These are phyloP conservation scores for Nemania diffusa DNA, from an alignment of 2,329 filamentous ascomycete species.

Conservation along the genomic window DNA sequence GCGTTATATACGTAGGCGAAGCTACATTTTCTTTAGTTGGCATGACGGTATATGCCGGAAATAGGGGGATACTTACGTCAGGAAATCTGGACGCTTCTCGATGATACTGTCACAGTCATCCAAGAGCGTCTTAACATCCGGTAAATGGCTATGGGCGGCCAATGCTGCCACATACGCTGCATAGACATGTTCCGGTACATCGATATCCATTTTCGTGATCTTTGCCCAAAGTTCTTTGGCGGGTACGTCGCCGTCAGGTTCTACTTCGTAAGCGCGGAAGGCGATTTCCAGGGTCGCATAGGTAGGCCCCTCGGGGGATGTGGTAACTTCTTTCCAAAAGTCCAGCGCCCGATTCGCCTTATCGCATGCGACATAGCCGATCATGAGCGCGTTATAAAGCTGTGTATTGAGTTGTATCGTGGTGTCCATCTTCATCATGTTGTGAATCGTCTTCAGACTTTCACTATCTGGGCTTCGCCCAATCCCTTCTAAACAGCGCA, in stretches of 20 bases:
- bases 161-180: slow-evolving; percentile 80
- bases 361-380: slow-evolving; percentile 80
- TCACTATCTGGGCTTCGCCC: slow-evolving; percentile 69
- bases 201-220: slow-evolving; percentile 79
- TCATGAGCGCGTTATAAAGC: slow-evolving; percentile 86
- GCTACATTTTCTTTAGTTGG: slow-evolving; percentile 49
- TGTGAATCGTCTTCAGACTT: slow-evolving; percentile 80
- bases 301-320: slow-evolving; percentile 84
- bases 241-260: slow-evolving; percentile 65
- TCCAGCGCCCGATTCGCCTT: slow-evolving; percentile 74
- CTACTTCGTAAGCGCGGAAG: slow-evolving; percentile 79
- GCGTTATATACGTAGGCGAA: slow-evolving; percentile 82
- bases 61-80: slow-evolving; percentile 42
- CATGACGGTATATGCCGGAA: slow-evolving; percentile 17
- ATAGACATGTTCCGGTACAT: slow-evolving; percentile 78
- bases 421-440: slow-evolving; percentile 94
- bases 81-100: slow-evolving; percentile 50
- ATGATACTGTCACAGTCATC: slow-evolving; percentile 73
- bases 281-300: slow-evolving; percentile 83
- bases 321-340: slow-evolving; percentile 87
- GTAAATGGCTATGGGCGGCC: slow-evolving; percentile 75
- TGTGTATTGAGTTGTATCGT: slow-evolving; percentile 79
- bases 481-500: slow-evolving; percentile 80
- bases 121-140: slow-evolving; percentile 74
- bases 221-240: slow-evolving; percentile 77